Percentiles rank a stretch among this genome's conserved stretches.
These are phyloP conservation scores for Chlorella sp. DNA, from an alignment of 139 green algal genomes.

Conservation along the genomic window DNA sequence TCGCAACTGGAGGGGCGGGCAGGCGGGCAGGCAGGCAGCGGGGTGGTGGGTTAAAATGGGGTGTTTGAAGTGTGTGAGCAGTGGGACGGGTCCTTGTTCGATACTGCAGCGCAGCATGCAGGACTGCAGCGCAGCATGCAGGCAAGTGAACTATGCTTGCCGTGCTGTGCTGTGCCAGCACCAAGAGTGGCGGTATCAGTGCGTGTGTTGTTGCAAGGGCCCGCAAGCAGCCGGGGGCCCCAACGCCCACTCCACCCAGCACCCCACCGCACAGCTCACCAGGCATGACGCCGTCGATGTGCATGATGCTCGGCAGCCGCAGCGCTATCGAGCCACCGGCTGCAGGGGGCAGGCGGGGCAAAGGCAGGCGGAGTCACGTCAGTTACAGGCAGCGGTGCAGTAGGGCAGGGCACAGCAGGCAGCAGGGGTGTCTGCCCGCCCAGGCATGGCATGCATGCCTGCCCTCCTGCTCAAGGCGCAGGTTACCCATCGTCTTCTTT, in stretches of 20 bases:
- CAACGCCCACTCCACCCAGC: background rate
- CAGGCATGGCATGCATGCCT: background rate
- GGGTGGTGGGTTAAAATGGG: no score
- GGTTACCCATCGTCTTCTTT: no score
- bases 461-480: no score
- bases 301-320: conserved; percentile 19
- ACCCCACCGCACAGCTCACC: background rate
- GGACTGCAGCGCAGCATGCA: background rate
- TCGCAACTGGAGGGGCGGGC: conserved; percentile 17
- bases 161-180: background rate
- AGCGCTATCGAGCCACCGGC: conserved; percentile 26
- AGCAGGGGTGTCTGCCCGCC: background rate
- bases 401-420: background rate
- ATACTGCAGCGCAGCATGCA: no score
- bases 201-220: background rate
- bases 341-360: background rate
- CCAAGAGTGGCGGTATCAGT: background rate
- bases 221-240: background rate
- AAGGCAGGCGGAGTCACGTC: background rate
- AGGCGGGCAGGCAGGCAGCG: background rate
- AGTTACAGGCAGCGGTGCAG: background rate
- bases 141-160: background rate
- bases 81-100: no score
- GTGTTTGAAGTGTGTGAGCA: no score
- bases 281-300: conserved; percentile 5